A percentile compares a stretch with the other conserved stretches of the same genome.
These are phyloP conservation scores for Epichloe gansuensis DNA, from an alignment of 2,329 filamentous ascomycete species.

Conservation along the genomic window DNA sequence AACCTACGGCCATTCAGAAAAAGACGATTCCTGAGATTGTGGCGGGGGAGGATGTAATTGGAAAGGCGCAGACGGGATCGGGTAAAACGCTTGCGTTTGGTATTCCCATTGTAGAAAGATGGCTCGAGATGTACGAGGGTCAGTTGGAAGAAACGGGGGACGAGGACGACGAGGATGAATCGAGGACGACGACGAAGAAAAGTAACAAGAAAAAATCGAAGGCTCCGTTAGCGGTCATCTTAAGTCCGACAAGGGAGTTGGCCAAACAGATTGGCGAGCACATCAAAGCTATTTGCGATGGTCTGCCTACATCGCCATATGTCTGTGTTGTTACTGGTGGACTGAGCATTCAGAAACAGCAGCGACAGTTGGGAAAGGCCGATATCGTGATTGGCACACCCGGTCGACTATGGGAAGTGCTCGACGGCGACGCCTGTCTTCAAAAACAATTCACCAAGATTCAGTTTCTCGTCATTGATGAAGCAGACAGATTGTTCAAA, in stretches of 20 bases:
- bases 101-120: constrained; percentile 82
- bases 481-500: constrained; percentile 82
- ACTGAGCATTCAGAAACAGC: constrained; percentile 87
- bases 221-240: constrained; percentile 59
- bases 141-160: constrained; percentile 17
- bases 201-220: constrained; percentile 16
- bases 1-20: constrained; percentile 71
- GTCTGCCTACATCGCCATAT: constrained; percentile 47
- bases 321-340: constrained; percentile 89
- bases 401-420: constrained; percentile 85
- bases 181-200: constrained; percentile 1
- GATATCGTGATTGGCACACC: constrained; percentile 92
- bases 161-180: not conserved
- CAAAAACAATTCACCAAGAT: constrained; percentile 60
- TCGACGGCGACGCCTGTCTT: constrained; percentile 60
- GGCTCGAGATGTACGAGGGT: constrained; percentile 40
- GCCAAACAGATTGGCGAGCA: constrained; percentile 85
- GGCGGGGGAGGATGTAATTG: constrained; percentile 84
- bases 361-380: constrained; percentile 67
- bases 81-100: constrained; percentile 94
- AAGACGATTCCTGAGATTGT: constrained; percentile 71
- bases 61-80: constrained; percentile 91
- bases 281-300: constrained; percentile 58
- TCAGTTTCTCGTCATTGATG: constrained; percentile 78
- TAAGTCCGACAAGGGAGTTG: constrained; percentile 86